Conservation (phyloP, 2,329 filamentous ascomycete species). For the Trichoderma koningii region DNA sequence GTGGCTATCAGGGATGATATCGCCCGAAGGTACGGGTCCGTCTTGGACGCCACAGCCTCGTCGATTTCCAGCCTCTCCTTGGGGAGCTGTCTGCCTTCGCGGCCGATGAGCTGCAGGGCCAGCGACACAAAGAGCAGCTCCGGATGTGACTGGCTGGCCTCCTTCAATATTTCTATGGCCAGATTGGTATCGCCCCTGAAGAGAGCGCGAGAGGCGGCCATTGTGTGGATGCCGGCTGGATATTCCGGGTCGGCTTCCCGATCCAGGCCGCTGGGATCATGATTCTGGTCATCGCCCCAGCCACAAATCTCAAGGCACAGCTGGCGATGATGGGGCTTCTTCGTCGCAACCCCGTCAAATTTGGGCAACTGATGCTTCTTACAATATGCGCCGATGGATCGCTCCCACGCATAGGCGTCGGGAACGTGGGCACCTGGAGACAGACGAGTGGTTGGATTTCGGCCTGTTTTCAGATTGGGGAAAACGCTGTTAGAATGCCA, state of each 20-base stretch:
- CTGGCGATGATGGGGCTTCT: constrained; percentile 69
- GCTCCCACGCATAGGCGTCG: constrained; percentile 59
- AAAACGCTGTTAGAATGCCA: neutral
- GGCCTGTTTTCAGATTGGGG: constrained; percentile 43
- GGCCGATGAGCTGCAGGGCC: constrained; percentile 64
- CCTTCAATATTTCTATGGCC: constrained; percentile 70
- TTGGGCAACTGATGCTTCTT: constrained; percentile 62
- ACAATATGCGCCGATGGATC: constrained; percentile 64
- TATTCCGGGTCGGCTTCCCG: constrained; percentile 48
- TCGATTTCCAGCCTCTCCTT: constrained; percentile 60
- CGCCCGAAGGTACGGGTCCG: constrained; percentile 77
- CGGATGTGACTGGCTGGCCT: constrained; percentile 61
- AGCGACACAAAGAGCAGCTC: constrained; percentile 70
- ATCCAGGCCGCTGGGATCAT: constrained; percentile 49
- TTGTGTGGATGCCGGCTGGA: constrained; percentile 64
- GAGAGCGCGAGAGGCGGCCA: constrained; percentile 73
- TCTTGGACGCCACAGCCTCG: constrained; percentile 61
- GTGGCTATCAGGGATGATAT: constrained; percentile 77
- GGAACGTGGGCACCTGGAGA: constrained; percentile 48
- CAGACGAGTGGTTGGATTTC: constrained; percentile 51
- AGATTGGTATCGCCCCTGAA: constrained; percentile 70
- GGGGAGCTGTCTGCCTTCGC: constrained; percentile 47
- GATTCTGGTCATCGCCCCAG: constrained; percentile 62
- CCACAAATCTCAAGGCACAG: constrained; percentile 74
- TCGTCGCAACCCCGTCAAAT: constrained; percentile 65